phyloP scores from a whole-genome alignment of 106 monocot genomes.

The Allium sativum region DNA sequence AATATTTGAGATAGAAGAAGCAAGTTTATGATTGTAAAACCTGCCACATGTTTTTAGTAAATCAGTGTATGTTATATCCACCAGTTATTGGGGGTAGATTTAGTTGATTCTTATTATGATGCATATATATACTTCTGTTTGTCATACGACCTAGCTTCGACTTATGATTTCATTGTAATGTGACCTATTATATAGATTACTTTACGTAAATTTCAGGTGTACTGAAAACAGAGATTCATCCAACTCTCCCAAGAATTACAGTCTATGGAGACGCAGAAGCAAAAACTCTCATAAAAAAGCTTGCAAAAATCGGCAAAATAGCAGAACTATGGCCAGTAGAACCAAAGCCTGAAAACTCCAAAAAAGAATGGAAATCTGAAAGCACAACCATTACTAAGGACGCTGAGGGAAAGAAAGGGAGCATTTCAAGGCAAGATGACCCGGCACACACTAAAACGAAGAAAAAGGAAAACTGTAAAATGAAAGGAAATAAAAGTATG shows the following conservation, averaged over 20 bases:
- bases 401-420: background rate
- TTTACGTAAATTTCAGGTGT: constrained; percentile 29
- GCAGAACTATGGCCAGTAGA: constrained; percentile 29
- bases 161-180: too few species aligned
- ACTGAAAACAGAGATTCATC: constrained; percentile 72
- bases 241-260: constrained; percentile 61
- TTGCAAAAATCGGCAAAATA: constrained; percentile 50
- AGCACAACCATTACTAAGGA: background rate
- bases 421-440: background rate
- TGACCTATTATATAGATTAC: background rate
- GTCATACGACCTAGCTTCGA: too few species aligned
- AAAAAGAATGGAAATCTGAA: constrained; percentile 3
- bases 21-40: too few species aligned
- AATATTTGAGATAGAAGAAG: too few species aligned
- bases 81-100: too few species aligned
- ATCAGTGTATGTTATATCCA: too few species aligned
- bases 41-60: too few species aligned
- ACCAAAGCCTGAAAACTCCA: background rate
- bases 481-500: background rate
- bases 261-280: constrained; percentile 49
- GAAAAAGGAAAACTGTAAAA: background rate
- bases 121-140: too few species aligned
- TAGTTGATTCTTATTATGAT: too few species aligned
- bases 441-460: background rate
- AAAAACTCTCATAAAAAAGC: constrained; percentile 42